Evolutionary conservation across 2,329 filamentous ascomycete species (phyloP).

Genomic region (Epichloe typhina): DNA sequence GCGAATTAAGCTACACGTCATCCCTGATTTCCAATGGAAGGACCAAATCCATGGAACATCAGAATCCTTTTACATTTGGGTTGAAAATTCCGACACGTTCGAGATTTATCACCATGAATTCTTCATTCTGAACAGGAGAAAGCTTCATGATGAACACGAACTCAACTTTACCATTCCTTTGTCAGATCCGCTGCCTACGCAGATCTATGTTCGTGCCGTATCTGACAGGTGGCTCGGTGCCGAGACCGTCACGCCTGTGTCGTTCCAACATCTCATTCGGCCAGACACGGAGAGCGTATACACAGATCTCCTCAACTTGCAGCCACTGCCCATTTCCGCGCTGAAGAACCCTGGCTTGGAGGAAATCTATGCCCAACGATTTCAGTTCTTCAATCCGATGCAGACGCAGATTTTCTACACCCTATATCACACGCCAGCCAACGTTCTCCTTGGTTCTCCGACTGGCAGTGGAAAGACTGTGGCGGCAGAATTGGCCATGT

Average conservation of each 20-base stretch:
- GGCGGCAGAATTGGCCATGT: conserved; percentile 93
- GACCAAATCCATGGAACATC: conserved; percentile 87
- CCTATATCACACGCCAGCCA: conserved; percentile 81
- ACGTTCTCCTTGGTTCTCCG: conserved; percentile 87
- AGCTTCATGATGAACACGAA: conserved; percentile 92
- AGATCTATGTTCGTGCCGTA: conserved; percentile 90
- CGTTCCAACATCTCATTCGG: conserved; percentile 93
- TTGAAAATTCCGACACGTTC: conserved; percentile 93
- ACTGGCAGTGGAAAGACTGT: conserved; percentile 97
- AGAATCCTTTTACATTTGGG: conserved; percentile 97
- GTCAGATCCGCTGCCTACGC: conserved; percentile 80
- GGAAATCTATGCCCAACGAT: conserved; percentile 76
- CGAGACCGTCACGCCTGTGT: conserved; percentile 88
- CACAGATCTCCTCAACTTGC: conserved; percentile 82
- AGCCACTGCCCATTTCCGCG: conserved; percentile 76
- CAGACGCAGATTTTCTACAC: conserved; percentile 98
- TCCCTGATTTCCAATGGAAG: conserved; percentile 88
- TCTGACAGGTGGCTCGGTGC: conserved; percentile 95
- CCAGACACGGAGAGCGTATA: conserved; percentile 97
- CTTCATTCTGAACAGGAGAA: conserved; percentile 82
- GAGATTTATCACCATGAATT: conserved; percentile 98
- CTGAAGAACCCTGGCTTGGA: conserved; percentile 79
- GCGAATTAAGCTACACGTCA: conserved; percentile 75
- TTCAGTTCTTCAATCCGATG: conserved; percentile 98
- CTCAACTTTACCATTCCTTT: conserved; percentile 95